Conservation (phyloP, 106 monocot genomes). For the Vanilla planifolia region DNA sequence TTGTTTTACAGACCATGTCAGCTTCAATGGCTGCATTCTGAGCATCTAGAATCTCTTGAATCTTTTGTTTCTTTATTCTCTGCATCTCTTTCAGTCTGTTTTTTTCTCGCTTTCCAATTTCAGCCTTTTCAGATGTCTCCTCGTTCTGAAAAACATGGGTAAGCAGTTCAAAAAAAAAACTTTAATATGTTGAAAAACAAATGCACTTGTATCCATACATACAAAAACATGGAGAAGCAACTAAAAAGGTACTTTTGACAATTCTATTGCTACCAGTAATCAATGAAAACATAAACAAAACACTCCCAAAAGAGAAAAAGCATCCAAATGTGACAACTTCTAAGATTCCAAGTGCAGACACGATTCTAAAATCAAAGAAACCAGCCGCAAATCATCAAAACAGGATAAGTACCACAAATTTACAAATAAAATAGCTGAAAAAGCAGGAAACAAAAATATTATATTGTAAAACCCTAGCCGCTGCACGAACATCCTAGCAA, state of each 20-base stretch:
- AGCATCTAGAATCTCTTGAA: constrained; percentile 61
- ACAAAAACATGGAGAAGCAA: not conserved
- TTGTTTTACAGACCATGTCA: constrained; percentile 51
- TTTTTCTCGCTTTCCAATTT: constrained; percentile 48
- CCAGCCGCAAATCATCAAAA: not conserved
- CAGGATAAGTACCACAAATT: not conserved
- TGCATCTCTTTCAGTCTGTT: constrained; percentile 65
- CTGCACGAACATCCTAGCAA: constrained; percentile 2
- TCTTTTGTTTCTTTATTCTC: constrained; percentile 62
- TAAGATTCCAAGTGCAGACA: too few relatives aligned
- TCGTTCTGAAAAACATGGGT: constrained; percentile 22
- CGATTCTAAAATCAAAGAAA: not conserved
- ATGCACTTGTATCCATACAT: not conserved
- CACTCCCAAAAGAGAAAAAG: not conserved
- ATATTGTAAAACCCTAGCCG: not conserved
- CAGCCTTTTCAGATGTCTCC: constrained; percentile 17
- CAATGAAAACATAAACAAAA: not conserved
- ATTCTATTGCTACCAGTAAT: not conserved
- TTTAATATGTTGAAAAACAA: not conserved
- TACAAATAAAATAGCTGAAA: not conserved
- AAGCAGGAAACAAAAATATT: not conserved
- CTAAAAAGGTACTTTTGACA: not conserved
- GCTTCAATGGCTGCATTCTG: constrained; percentile 81
- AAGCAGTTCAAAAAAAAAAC: not conserved
- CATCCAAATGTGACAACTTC: not conserved